Conservation (phyloP, 768 basidiomycete species). For the Russula ochroleuca region DNA sequence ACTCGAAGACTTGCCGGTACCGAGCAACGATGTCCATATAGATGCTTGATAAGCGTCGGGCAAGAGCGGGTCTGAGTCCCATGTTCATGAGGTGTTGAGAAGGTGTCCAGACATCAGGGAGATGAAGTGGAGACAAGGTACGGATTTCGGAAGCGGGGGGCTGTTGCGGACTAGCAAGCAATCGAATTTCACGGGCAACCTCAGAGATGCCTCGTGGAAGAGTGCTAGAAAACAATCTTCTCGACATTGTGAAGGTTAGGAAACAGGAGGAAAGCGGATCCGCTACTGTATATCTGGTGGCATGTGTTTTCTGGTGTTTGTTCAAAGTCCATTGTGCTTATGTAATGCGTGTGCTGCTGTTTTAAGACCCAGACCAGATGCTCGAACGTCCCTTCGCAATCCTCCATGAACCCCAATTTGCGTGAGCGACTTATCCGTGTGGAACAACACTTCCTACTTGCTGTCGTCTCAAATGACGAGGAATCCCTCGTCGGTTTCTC, state of each 20-base stretch:
- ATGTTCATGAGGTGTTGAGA: slow-evolving; percentile 3
- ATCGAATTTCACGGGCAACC: background rate
- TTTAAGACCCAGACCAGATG: background rate
- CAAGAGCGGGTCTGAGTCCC: slow-evolving; percentile 7
- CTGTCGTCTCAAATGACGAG: background rate
- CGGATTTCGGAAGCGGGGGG: background rate
- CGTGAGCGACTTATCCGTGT: background rate
- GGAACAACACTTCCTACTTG: slow-evolving; percentile 15
- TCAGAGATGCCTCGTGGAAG: background rate
- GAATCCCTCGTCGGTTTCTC: background rate
- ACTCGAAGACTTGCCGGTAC: background rate
- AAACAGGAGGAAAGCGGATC: background rate
- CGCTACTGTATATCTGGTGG: no score
- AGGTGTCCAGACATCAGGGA: slow-evolving; percentile 3
- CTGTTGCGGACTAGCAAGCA: background rate
- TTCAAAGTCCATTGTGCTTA: slow-evolving; percentile 11
- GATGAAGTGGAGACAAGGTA: background rate
- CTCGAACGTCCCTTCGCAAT: background rate
- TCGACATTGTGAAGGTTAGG: background rate
- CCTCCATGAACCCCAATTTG: slow-evolving; percentile 14
- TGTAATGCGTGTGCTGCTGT: background rate
- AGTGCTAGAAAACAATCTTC: background rate
- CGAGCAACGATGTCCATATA: slow-evolving; percentile 2
- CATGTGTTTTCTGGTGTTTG: background rate
- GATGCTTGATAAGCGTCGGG: background rate